phyloP scores from a whole-genome alignment of 2,329 filamentous ascomycete genomes.

The Xylaria sp. region DNA sequence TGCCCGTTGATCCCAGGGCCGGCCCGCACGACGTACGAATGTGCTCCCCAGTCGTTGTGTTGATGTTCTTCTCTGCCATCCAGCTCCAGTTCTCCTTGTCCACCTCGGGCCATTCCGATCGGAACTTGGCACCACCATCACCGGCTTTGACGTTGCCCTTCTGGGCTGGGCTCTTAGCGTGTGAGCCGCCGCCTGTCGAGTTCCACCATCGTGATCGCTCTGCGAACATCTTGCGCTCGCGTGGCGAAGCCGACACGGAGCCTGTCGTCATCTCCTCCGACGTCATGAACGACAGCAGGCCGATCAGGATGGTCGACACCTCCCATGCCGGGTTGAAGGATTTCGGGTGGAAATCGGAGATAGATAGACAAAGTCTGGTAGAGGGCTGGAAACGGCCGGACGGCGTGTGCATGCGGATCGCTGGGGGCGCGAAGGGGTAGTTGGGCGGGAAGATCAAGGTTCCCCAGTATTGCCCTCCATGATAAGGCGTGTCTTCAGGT shows the following conservation, averaged over 20 bases:
- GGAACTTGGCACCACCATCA: conserved; percentile 91
- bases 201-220: conserved; percentile 93
- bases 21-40: conserved; percentile 55
- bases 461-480: conserved; percentile 97
- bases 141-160: conserved; percentile 89
- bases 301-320: conserved; percentile 93
- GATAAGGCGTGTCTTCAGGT: conserved; percentile 90
- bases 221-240: conserved; percentile 80
- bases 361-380: conserved; percentile 89
- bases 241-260: conserved; percentile 75
- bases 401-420: conserved; percentile 98
- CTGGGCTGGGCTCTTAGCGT: conserved; percentile 58
- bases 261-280: conserved; percentile 98
- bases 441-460: conserved; percentile 93
- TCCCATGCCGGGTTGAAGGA: conserved; percentile 99
- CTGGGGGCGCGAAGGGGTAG: conserved; percentile 95
- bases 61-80: conserved; percentile 84
- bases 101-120: conserved; percentile 85
- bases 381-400: conserved; percentile 94
- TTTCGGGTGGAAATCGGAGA: conserved; percentile 97
- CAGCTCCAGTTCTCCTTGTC: conserved; percentile 90
- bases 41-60: conserved; percentile 75
- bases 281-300: conserved; percentile 96
- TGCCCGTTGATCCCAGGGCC: conserved; percentile 64
- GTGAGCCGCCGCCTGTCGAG: conserved; percentile 84